These are phyloP conservation scores for Auriculariales sp. DNA, from an alignment of 768 basidiomycete genomes.

Conservation along the genomic window DNA sequence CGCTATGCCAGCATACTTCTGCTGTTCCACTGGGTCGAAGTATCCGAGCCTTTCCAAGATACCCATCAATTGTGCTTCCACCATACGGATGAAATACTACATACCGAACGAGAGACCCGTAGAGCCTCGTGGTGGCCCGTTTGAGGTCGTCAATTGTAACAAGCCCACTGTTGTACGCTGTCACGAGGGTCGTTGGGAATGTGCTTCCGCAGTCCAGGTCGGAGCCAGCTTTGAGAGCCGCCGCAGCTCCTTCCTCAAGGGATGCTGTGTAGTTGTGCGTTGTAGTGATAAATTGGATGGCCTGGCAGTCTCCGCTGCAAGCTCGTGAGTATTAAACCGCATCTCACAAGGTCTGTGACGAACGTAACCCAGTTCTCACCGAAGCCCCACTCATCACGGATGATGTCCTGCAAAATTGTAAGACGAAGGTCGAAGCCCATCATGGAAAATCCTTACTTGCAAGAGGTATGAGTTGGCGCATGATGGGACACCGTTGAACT, in stretches of 20 bases:
- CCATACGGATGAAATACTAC: slow-evolving; percentile 9
- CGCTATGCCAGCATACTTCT: slow-evolving; percentile 35
- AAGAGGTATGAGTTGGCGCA: slow-evolving; percentile 41
- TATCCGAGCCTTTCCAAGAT: too few species aligned
- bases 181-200: slow-evolving; percentile 29
- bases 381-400: slow-evolving; percentile 39
- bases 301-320: slow-evolving; percentile 45
- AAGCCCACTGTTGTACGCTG: slow-evolving; percentile 32
- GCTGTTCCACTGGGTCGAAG: slow-evolving; percentile 34
- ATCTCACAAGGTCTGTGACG: not conserved
- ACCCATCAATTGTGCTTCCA: too few species aligned
- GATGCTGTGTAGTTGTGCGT: slow-evolving; percentile 34
- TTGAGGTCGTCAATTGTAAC: slow-evolving; percentile 31
- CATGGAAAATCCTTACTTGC: too few species aligned
- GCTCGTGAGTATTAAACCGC: slow-evolving; percentile 13
- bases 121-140: slow-evolving; percentile 29
- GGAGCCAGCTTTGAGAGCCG: slow-evolving; percentile 35
- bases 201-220: slow-evolving; percentile 41
- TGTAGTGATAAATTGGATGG: slow-evolving; percentile 34
- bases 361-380: slow-evolving; percentile 22
- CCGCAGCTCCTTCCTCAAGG: slow-evolving; percentile 32
- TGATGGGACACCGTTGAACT: slow-evolving; percentile 42
- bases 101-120: slow-evolving; percentile 39
- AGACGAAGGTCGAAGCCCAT: too few species aligned
- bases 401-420: too few species aligned